Conservation (phyloP, 2,329 filamentous ascomycete species). For the Penicillium digitatum region DNA sequence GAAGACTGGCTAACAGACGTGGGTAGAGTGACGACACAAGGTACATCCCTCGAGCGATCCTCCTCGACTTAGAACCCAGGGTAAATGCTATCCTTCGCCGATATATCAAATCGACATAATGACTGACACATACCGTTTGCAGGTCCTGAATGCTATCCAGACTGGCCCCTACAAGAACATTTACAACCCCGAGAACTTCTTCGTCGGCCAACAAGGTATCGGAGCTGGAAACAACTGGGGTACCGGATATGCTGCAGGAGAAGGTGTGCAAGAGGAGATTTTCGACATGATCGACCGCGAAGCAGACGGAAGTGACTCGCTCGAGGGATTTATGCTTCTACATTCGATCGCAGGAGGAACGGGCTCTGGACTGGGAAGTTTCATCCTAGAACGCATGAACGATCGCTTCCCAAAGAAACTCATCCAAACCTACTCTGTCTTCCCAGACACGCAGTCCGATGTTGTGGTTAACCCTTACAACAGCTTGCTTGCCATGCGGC, state of each 20-base stretch:
- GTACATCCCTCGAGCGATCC: conserved; percentile 93
- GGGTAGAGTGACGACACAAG: conserved; percentile 87
- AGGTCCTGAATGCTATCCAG: conserved; percentile 89
- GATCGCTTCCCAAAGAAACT: conserved; percentile 98
- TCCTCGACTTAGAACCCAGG: conserved; percentile 90
- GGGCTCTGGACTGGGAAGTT: conserved; percentile 91
- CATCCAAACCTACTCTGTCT: conserved; percentile 98
- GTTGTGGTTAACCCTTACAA: conserved; percentile 99
- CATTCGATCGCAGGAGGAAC: conserved; percentile 98
- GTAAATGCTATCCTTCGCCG: conserved; percentile 45
- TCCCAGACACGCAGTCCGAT: conserved; percentile 86
- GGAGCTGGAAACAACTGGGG: conserved; percentile 99
- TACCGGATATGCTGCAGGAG: conserved; percentile 88
- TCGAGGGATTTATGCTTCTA: conserved; percentile 98
- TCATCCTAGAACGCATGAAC: conserved; percentile 90
- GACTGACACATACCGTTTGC: conserved; percentile 3
- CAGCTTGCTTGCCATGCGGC: conserved; percentile 84
- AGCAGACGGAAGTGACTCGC: conserved; percentile 93
- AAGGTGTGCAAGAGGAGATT: conserved; percentile 89
- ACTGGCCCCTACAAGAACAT: conserved; percentile 95
- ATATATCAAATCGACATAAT: neutral
- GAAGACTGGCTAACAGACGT: conserved; percentile 5
- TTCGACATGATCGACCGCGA: conserved; percentile 99
- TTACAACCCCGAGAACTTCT: conserved; percentile 99
- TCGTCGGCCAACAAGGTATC: conserved; percentile 86